Evolutionary conservation across 768 basidiomycete genomes (phyloP), one percentile per base, ranked within the genome.

Genomic region (Lentinula sp.): DNA sequence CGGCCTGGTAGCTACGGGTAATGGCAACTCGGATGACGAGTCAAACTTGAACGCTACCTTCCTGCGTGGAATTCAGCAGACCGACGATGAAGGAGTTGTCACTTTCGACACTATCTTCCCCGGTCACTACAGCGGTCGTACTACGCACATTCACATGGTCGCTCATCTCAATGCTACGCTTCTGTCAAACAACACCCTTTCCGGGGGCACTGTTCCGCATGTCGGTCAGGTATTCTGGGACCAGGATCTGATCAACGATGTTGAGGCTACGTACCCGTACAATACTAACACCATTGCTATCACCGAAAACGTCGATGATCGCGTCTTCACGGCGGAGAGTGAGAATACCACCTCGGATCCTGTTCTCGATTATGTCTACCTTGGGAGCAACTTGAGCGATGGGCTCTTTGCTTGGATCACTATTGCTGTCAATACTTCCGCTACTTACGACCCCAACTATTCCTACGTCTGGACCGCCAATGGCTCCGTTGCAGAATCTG

Each of bases 171-270:
- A 66, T 45, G 61, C 61, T 28, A 64, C 65, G 7, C 18, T 53
- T 35, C 57, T 60, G 43, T 23, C 34, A 15, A 66, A 66, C 59
- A 61, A 63, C 43, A 65, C 63, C 23, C 48, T 48, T 54, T 31
- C 28, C 53, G 57, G 58, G 43, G 53, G 23, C 6, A 46, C 52
- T 39, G 61, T 60, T n/a, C 28, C 43, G 21, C 65, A 66, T 59
- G 61, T 66, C 61, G 65, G 65, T 15, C 65, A 66, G 55, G 13
- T 66, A 46, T 64, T 66, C 59, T 62, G 56, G n/a, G 65, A 66
- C 56, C 63, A 61, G 50, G 40, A 59, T 23, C 54, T 65, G 15
- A 63, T 65, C 39, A 57, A 28, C 35, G 40, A 45, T 4, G 63
- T 65, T 18, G 63, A 64, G n/a, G 52, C 45, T 15, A 48, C 40